A percentile compares a stretch with the other conserved stretches of the same genome.
Conservation (phyloP, 2,329 filamentous ascomycete genomes). For the Penicillium digitatum region DNA sequence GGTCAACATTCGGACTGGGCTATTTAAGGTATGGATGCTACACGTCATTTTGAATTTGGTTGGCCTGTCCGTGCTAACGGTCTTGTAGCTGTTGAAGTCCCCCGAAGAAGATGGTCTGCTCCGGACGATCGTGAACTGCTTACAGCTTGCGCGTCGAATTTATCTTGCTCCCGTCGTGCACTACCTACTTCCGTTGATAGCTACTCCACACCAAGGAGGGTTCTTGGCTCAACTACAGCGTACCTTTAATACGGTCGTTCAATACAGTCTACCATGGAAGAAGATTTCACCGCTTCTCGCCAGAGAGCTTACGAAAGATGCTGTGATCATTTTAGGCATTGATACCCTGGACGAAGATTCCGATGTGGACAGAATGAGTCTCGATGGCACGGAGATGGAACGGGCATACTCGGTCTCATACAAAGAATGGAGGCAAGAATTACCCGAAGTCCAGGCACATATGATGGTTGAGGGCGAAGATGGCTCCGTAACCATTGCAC, state of each 20-base stretch:
- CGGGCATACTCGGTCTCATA: constrained; percentile 37
- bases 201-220: constrained; percentile 26
- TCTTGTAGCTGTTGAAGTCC: constrained; percentile 24
- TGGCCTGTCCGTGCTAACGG: constrained; percentile 2
- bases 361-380: constrained; percentile 15
- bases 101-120: constrained; percentile 26
- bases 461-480: constrained; percentile 36
- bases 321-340: constrained; percentile 42
- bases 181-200: constrained; percentile 31
- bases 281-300: constrained; percentile 44
- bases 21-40: constrained; percentile 31
- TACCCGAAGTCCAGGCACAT: constrained; percentile 23
- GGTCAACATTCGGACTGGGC: constrained; percentile 32
- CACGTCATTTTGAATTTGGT: neutral
- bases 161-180: constrained; percentile 38
- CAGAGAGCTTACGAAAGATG: constrained; percentile 44
- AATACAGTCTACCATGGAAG: constrained; percentile 45
- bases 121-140: constrained; percentile 32
- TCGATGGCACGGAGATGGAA: constrained; percentile 40
- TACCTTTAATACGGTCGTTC: constrained; percentile 47
- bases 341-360: constrained; percentile 28
- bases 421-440: constrained; percentile 34
- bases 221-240: constrained; percentile 39
- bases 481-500: constrained; percentile 27
- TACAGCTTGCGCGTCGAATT: constrained; percentile 36